Base-by-base conservation (phyloP, 495 filamentous ascomycete species). In the Apiosordaria backusii region DNA sequence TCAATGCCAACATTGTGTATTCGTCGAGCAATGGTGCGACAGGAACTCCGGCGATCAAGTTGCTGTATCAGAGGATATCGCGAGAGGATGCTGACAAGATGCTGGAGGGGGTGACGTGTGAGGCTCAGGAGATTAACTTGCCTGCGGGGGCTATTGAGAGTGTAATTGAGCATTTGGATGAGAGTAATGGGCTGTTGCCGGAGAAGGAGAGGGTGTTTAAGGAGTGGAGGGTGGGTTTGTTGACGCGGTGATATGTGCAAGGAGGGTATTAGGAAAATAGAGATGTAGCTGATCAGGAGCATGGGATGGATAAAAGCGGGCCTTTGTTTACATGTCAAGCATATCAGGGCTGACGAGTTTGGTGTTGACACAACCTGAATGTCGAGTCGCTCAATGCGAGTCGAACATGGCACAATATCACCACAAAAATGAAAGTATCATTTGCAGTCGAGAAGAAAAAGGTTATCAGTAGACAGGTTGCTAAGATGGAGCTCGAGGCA, bases 1-100 rank as follows among this genome's bases (percentile, higher is more conserved):
- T 93, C 68, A 92, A 89, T 64, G 83, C 84, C 21, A 82, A 89
- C 68, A 82, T 92, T 24, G 77, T 80, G 7, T 93, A 89, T 68
- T 85, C 82, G 19, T 82, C 84, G 0, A 79, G 76, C 29, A 23
- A 78, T 79, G 59, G 60, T 4, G 54, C 52, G 21, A 25, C n/a
- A 10, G 23, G 55, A 27, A 71, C 53, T 0, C 76, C 80, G n/a
- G 89, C 87, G 4, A 84, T 90, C 75, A 92, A 91, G 65, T 79
- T 91, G 3, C 82, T 91, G 27, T 91, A 86, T 68, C 84, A 84
- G 45, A 67, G 72, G 22, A 72, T 85, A 2, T 66, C 67, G 1
- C 70, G 64, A 45, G 70, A 67, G 10, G 78, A 87, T 55, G 82
- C 87, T 3, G 81, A 88, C 40, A 76, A 71, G 35, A 70, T 89